Conservation (phyloP, 2,329 filamentous ascomycete genomes). For the Talaromyces rugulosus region DNA sequence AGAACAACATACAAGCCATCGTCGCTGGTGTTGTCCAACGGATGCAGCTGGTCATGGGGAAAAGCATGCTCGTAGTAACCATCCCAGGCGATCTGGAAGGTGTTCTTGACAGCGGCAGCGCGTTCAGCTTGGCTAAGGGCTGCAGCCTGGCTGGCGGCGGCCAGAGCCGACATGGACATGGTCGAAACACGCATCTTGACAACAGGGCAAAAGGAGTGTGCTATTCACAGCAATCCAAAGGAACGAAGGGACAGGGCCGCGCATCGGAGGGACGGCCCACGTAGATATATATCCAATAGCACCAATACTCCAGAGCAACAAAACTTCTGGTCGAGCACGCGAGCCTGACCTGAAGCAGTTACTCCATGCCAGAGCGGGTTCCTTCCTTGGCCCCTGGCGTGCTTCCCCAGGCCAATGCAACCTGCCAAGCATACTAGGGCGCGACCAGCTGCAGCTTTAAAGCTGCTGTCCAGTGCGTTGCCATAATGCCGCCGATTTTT, state of each 20-base stretch:
- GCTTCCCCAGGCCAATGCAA: neutral
- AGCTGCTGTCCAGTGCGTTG: neutral
- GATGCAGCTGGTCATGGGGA: conserved; percentile 70
- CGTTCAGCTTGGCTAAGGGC: conserved; percentile 26
- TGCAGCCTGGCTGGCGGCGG: conserved; percentile 20
- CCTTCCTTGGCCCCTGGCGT: neutral
- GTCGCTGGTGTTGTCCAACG: conserved; percentile 59
- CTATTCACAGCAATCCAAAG: conserved; percentile 4
- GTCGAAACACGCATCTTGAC: conserved; percentile 11
- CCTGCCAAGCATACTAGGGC: neutral
- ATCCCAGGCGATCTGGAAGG: conserved; percentile 67
- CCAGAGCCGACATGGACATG: conserved; percentile 13
- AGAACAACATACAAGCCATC: conserved; percentile 61
- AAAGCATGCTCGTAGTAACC: conserved; percentile 72
- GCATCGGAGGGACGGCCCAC: conserved; percentile 19
- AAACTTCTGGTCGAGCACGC: neutral
- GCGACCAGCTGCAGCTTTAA: neutral
- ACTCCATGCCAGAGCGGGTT: neutral
- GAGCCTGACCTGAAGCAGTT: neutral
- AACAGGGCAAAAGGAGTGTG: neutral
- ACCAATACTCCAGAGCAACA: neutral
- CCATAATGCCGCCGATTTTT: neutral
- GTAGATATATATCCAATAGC: neutral
- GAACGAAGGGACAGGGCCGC: conserved; percentile 20
- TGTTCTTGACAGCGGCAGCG: conserved; percentile 61